Evolutionary conservation across 805 yeast species (phyloP), one percentile per base, ranked within the genome.

Genomic region (Myxozyma neotropica): DNA sequence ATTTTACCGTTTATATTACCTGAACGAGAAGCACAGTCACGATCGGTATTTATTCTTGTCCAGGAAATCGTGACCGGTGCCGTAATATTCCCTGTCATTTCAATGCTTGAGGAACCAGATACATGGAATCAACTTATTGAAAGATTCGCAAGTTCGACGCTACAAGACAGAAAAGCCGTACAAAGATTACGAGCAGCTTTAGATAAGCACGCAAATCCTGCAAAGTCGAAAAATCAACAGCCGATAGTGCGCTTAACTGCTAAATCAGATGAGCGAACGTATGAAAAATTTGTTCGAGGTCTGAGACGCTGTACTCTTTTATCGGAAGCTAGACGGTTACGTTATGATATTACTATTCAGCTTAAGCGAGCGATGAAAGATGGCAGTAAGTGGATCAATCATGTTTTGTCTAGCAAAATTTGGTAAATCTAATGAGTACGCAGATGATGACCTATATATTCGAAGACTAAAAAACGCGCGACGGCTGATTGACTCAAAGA

Each of bases 161-260:
- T 92, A 69, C 84, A 84, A 63, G 95, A 89, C 68, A 76, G 91
- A 56, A 81, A 81, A 38, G 89, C 88, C 68, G 95, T 91, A 0
- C 82, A 85, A 59, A 81, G 84, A 64, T 78, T 92, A 23, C 75
- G 96, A 61, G 83, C 80, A 23, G 88, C 89, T 0, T 74, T 91
- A 36, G 86, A 85, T 62, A 80, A 83, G 61, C 94, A 90, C 67
- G 53, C 65, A 47, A 50, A 45, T 65, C 42, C 55, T 3, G 38
- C 52, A 10, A 48, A 27, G 5, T 27, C 55, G 21, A 60, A 61
- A 33, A 40, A 23, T n/a, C 63, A 62, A 57, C 35, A 47, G 27
- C 53, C 51, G 29, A 44, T 57, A 61, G 64, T 70, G 21, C 72
- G 72, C 49, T 65, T 82, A 26, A 74, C 77, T 0, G 73, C 79